These are phyloP conservation scores for Mycena vitilis DNA, from an alignment of 768 basidiomycete species.

Conservation along the genomic window DNA sequence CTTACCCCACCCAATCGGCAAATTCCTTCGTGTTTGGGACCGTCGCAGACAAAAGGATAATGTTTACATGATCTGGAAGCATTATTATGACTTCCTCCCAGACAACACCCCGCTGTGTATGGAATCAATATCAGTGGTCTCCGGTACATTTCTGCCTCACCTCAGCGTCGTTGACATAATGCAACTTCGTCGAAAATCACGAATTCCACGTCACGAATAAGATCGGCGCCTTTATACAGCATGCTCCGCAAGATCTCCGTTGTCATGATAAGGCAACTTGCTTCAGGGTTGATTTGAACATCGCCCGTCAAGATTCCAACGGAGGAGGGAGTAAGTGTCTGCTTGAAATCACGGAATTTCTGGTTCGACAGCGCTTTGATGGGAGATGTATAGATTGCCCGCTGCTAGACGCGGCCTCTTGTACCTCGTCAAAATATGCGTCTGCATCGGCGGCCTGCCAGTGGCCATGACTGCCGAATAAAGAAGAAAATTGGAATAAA, in stretches of 20 bases:
- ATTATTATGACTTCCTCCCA: slow-evolving; percentile 99
- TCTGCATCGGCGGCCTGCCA: slow-evolving; percentile 27
- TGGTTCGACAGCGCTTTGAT: slow-evolving; percentile 99
- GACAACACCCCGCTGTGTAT: slow-evolving; percentile 89
- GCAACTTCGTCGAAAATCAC: slow-evolving; percentile 99
- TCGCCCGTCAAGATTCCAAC: slow-evolving; percentile 98
- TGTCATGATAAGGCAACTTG: slow-evolving; percentile 96
- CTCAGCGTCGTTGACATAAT: slow-evolving; percentile 99
- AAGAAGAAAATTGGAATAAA: neutral
- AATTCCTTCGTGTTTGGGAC: slow-evolving; percentile 99
- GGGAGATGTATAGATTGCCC: slow-evolving; percentile 98
- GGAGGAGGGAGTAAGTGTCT: slow-evolving; percentile 89
- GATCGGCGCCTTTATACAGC: slow-evolving; percentile 98
- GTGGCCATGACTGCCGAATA: neutral
- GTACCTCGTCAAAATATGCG: slow-evolving; percentile 33
- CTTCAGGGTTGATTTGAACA: slow-evolving; percentile 99
- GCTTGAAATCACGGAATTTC: slow-evolving; percentile 98
- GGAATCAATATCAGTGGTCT: slow-evolving; percentile 15
- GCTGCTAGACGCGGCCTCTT: slow-evolving; percentile 11
- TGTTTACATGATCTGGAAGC: slow-evolving; percentile 98
- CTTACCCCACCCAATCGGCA: slow-evolving; percentile 99
- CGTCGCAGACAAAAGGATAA: slow-evolving; percentile 96
- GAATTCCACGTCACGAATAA: slow-evolving; percentile 98
- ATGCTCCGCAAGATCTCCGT: slow-evolving; percentile 98
- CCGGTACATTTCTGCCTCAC: slow-evolving; percentile 52